Evolutionary conservation across 2,329 filamentous ascomycete genomes (phyloP), one percentile per base, ranked within the genome.

Genomic region (Calonectria montana): DNA sequence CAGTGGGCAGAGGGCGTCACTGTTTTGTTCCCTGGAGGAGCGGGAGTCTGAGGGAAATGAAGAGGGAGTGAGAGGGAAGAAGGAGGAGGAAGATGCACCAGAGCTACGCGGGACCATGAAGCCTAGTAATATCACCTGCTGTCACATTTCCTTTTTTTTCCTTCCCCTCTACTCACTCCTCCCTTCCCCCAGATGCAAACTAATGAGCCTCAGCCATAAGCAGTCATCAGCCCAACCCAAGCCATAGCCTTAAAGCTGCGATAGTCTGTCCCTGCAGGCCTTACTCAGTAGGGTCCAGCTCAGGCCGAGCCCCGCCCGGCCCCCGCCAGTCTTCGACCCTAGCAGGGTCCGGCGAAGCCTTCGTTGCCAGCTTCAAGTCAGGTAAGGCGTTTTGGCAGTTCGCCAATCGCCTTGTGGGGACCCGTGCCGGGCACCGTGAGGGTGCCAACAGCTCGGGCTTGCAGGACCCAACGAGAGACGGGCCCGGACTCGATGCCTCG

Each of bases 241-340:
- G 64, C 39, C 64, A 41, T 61, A 25, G 35, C 45, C 35, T 31
- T 29, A 29, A 59, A 39, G 18, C 31, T 59, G 31, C n/a, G 37
- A 53, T 68, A 53, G 65, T 37, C 18, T n/a, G 55, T 50, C 43
- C 43, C 55, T 67, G 65, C 31, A 62, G 43, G 57, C 57, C 57
- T 45, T 62, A 45, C 53, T 59, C 53, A 31, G 53, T 39, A 59
- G 53, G 57, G 31, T 66, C 66, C 55, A 69, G 50, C 65, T 55
- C 47, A 63, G 64, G 69, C 63, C 72, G 76, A 78, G 75, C 61
- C 66, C 47, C 70, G 69, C 75, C 71, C 45, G 67, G 70, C 70
- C 77, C 74, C 74, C 70, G 70, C 72, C 71, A 77, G 70, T 75
- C 71, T 75, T 70, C 64, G 67, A 73, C 67, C 69, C 77, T 71